Evolutionary conservation across 2,329 filamentous ascomycete species (phyloP), one percentile per base, ranked within the genome.

Genomic region (Epichloe coenophiala): DNA sequence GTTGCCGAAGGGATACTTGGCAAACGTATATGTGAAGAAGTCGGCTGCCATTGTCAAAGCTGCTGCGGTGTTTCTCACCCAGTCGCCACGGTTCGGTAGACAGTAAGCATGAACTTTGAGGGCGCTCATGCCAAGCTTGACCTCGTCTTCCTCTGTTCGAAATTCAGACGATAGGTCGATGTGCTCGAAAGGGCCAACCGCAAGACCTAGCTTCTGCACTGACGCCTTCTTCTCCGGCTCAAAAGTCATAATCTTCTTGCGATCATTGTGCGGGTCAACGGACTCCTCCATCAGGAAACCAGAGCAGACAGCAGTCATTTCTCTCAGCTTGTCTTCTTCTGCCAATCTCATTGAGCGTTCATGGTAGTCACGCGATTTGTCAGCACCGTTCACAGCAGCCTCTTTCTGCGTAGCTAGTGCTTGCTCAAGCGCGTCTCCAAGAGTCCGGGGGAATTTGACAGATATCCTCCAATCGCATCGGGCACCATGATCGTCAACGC

Each of bases 51-150:
- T 81, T 19, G 90, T 86, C 57, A 96, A 77, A 11, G 91, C 86
- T 58, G 86, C 83, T 58, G 89, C 93, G 5, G 89, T 93, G 61
- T 95, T 91, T 54, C 83, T 80, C 21, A 96, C 81, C 66, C 95
- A 88, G 31, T 89, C 83, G 19, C 78, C 78, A 50, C 89, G 81
- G 3, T 86, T 81, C 1, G 93, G 93, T 44, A 98, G 72, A 65
- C 91, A 97, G 65, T 94, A 98, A 6, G 85, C 93, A 59, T 94
- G 83, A 3, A 98, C 80, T 56, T 91, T 89, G 55, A 95, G 80
- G 0, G 90, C 89, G 61, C 88, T 94, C 56, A 85, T 81, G 3
- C 88, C 88, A 50, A 98, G 78, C 63, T 90, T 88, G 58, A 94
- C 88, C 61, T 96, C 90, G 57, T 95, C 88, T 58, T 94, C 88